Conservation (phyloP, 2,329 filamentous ascomycete species). For the Neonectria hederae region DNA sequence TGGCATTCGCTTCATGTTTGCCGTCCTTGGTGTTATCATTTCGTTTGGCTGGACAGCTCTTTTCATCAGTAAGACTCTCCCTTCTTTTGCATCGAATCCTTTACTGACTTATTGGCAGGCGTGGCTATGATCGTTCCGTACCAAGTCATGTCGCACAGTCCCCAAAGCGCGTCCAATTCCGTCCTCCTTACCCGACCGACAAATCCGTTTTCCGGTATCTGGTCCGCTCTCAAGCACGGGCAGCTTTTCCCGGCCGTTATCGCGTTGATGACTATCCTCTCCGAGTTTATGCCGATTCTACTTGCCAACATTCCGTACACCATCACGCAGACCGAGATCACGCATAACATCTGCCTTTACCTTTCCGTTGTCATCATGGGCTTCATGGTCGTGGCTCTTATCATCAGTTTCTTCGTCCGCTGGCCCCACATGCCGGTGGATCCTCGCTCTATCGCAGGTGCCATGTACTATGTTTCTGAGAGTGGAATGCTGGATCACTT, state of each 20-base stretch:
- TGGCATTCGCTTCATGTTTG: slow-evolving; percentile 56
- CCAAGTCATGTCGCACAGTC: slow-evolving; percentile 49
- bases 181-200: slow-evolving; percentile 54
- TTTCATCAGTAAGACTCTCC: slow-evolving; percentile 44
- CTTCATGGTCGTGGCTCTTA: slow-evolving; percentile 54
- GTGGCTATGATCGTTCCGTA: slow-evolving; percentile 58
- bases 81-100: no score
- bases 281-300: slow-evolving; percentile 61
- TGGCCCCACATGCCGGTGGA: slow-evolving; percentile 59
- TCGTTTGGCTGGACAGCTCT: slow-evolving; percentile 55
- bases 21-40: slow-evolving; percentile 53
- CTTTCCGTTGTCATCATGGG: slow-evolving; percentile 51
- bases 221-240: slow-evolving; percentile 38
- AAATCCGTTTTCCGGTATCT: slow-evolving; percentile 57
- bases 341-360: slow-evolving; percentile 53
- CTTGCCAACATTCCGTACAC: slow-evolving; percentile 60
- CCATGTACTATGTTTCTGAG: slow-evolving; percentile 54
- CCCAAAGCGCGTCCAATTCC: slow-evolving; percentile 48
- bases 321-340: slow-evolving; percentile 50
- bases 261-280: slow-evolving; percentile 54
- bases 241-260: slow-evolving; percentile 52
- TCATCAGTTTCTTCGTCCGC: slow-evolving; percentile 51
- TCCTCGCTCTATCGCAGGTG: slow-evolving; percentile 56
- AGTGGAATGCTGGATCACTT: slow-evolving; percentile 40
- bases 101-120: slow-evolving; percentile 43